These are phyloP conservation scores for Tuber indicum DNA, from an alignment of 495 filamentous ascomycete genomes.

Conservation along the genomic window DNA sequence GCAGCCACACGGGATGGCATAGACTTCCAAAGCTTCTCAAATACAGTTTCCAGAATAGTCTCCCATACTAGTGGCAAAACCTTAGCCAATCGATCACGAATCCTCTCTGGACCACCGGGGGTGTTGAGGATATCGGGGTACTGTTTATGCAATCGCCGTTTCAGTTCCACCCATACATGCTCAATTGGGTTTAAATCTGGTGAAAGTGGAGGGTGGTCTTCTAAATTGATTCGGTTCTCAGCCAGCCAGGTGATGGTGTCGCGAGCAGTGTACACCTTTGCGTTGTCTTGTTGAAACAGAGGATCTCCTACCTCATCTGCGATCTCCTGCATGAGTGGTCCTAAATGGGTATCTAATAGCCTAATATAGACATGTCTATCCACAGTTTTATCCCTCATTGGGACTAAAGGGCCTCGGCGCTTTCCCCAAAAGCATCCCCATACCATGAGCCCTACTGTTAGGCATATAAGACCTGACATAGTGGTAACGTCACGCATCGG, in stretches of 20 bases:
- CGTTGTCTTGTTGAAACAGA: conserved; percentile 39
- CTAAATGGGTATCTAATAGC: background rate
- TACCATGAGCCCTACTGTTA: too few species aligned
- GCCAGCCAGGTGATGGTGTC: conserved; percentile 23
- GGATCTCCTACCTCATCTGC: background rate
- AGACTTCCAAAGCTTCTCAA: background rate
- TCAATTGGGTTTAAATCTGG: conserved; percentile 43
- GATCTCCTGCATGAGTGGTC: background rate
- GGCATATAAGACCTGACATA: too few species aligned
- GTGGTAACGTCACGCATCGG: too few species aligned
- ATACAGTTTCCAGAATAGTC: conserved; percentile 4
- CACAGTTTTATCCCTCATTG: conserved; percentile 11
- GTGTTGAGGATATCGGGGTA: conserved; percentile 16
- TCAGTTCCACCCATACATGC: conserved; percentile 37
- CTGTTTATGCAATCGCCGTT: conserved; percentile 11
- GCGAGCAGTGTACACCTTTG: conserved; percentile 23
- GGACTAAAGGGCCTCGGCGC: conserved; percentile 10
- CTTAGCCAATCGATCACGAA: background rate
- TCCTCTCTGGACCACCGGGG: background rate
- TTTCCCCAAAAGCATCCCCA: conserved; percentile 13
- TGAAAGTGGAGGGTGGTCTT: conserved; percentile 39
- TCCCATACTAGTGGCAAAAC: conserved; percentile 5
- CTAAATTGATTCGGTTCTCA: conserved; percentile 27
- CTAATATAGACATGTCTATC: background rate
- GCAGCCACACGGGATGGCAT: conserved; percentile 4